Conservation (phyloP, 2,329 filamentous ascomycete genomes). For the Verticillium nonalfalfae region DNA sequence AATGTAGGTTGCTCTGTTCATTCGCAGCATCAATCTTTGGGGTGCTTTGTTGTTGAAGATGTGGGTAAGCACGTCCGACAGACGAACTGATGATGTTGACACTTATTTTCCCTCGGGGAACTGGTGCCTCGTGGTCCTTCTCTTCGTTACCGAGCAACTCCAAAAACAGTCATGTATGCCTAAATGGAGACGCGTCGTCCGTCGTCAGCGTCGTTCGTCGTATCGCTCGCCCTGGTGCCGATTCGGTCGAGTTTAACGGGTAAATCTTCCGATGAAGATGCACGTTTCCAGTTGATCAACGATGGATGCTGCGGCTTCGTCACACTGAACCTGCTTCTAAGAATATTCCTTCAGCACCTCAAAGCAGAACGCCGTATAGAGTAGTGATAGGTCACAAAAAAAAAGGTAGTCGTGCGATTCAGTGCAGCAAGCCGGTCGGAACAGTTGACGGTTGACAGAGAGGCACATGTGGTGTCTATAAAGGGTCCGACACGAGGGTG, state of each 20-base stretch:
- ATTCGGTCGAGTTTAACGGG: background rate
- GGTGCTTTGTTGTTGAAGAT: too few species aligned
- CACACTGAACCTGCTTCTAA: background rate
- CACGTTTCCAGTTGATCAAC: background rate
- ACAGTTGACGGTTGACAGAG: background rate
- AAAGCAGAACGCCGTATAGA: background rate
- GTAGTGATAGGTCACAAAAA: background rate
- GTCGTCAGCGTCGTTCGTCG: too few species aligned
- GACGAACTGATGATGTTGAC: too few species aligned
- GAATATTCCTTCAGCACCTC: background rate
- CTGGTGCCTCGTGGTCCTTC: too few species aligned
- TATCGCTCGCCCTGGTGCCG: background rate
- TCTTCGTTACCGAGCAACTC: too few species aligned
- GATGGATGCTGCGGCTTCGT: background rate
- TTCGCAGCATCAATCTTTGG: too few species aligned
- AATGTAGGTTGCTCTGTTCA: too few species aligned
- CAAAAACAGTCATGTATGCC: too few species aligned
- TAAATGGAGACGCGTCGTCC: too few species aligned
- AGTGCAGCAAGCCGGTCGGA: background rate
- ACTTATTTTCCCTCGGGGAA: too few species aligned
- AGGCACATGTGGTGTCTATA: background rate
- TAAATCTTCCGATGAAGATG: background rate
- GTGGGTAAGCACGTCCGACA: too few species aligned
- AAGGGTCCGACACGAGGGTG: background rate
- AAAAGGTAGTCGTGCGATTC: background rate